phyloP scores from a whole-genome alignment of 2,329 filamentous ascomycete species.

The Phaeosphaeriaceae sp. region DNA sequence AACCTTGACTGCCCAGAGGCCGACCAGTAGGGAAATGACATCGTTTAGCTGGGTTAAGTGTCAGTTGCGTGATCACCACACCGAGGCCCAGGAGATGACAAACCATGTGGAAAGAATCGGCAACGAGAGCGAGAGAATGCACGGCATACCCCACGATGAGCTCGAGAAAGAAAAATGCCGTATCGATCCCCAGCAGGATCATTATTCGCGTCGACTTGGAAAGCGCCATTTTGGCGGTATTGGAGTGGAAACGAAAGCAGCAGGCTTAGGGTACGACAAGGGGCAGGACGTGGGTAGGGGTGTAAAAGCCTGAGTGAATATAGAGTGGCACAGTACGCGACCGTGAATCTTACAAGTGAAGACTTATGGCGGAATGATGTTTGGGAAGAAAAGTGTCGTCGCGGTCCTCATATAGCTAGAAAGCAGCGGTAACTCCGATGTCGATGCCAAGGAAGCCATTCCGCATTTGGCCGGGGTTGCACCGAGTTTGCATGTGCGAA shows the following conservation, averaged over 20 bases:
- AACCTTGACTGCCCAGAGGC: constrained; percentile 92
- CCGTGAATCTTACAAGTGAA: neutral
- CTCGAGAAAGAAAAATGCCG: constrained; percentile 88
- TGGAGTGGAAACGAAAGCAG: constrained; percentile 15
- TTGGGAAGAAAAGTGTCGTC: no score
- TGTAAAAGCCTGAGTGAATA: neutral
- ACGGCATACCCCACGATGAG: constrained; percentile 82
- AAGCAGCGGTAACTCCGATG: no score
- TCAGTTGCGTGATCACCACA: constrained; percentile 15
- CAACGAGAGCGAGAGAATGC: constrained; percentile 89
- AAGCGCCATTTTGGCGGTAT: constrained; percentile 69
- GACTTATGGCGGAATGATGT: no score
- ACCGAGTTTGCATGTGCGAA: no score
- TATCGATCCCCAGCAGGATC: constrained; percentile 90
- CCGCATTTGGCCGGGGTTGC: no score
- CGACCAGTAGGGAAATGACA: constrained; percentile 91
- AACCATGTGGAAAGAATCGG: constrained; percentile 98
- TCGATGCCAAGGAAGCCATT: no score
- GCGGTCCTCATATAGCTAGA: no score
- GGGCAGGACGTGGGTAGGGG: neutral
- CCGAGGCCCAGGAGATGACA: constrained; percentile 28
- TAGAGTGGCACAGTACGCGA: neutral
- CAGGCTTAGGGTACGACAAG: constrained; percentile 1
- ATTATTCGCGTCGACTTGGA: constrained; percentile 92
- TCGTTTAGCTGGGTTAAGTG: constrained; percentile 76